phyloP scores from a whole-genome alignment of 2,329 filamentous ascomycete species.

The Aspergillus arachidicola region DNA sequence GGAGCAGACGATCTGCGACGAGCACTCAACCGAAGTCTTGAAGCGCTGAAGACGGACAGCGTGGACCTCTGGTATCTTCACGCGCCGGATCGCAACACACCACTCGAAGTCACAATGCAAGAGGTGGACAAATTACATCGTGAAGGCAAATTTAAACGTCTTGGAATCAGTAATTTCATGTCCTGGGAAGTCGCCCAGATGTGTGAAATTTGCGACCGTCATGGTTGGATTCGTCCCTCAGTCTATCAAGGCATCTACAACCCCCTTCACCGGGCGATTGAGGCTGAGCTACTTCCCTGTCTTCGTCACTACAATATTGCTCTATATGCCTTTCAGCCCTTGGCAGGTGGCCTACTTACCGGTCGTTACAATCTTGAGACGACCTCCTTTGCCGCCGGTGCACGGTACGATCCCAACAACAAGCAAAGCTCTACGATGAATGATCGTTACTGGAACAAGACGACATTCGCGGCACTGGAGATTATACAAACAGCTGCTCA shows the following conservation, averaged over 20 bases:
- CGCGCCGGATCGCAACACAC: conserved; percentile 50
- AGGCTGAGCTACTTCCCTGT: conserved; percentile 47
- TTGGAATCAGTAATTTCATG: conserved; percentile 51
- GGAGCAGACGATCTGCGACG: conserved; percentile 34
- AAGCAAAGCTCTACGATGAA: neutral
- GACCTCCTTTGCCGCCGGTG: conserved; percentile 6
- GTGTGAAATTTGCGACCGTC: conserved; percentile 45
- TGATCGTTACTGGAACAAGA: neutral
- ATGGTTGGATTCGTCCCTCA: conserved; percentile 46
- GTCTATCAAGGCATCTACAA: conserved; percentile 54
- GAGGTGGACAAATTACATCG: conserved; percentile 50
- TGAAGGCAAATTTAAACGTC: conserved; percentile 48
- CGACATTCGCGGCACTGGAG: conserved; percentile 45
- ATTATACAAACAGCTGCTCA: conserved; percentile 38
- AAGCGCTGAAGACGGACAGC: conserved; percentile 42
- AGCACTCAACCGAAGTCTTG: conserved; percentile 37
- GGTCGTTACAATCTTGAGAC: conserved; percentile 37
- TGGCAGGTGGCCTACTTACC: conserved; percentile 51
- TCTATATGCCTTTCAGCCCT: conserved; percentile 45
- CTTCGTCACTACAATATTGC: conserved; percentile 46
- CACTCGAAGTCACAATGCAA: conserved; percentile 49
- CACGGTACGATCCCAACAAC: neutral
- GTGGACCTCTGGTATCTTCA: conserved; percentile 52
- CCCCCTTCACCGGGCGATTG: conserved; percentile 39
- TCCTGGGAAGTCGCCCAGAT: conserved; percentile 53